These are phyloP conservation scores for Oxalis stricta DNA, from an alignment of 441 rosid genomes.

Conservation along the genomic window DNA sequence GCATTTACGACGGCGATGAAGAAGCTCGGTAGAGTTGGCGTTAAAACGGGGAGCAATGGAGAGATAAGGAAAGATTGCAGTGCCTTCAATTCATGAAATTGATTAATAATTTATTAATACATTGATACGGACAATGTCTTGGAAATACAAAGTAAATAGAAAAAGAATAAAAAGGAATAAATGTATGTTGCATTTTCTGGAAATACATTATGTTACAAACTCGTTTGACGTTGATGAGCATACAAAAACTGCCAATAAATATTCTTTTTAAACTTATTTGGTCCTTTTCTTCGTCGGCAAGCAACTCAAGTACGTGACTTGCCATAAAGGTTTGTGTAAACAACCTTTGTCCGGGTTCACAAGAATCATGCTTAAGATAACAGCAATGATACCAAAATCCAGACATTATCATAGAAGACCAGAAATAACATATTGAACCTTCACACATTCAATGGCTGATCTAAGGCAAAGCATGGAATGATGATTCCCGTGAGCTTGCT, in stretches of 20 bases:
- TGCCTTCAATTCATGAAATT: conserved; percentile 19
- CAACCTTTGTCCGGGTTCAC: conserved; percentile 37
- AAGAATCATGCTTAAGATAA: conserved; percentile 30
- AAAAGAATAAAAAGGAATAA: no score
- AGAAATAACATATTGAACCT: conserved; percentile 35
- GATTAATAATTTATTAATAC: neutral
- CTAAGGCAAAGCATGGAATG: neutral
- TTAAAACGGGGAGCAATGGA: conserved; percentile 45
- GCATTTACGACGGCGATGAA: conserved; percentile 60
- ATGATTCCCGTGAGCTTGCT: conserved; percentile 17
- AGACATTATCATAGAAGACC: conserved; percentile 33
- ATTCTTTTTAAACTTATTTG: no score
- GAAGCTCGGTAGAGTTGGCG: conserved; percentile 60
- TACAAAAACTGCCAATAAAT: no score
- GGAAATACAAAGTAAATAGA: no score
- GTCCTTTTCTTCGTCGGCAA: no score
- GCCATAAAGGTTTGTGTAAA: conserved; percentile 33
- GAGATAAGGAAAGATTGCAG: conserved; percentile 54
- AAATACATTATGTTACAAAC: no score
- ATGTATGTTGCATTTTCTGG: no score
- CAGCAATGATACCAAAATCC: conserved; percentile 31
- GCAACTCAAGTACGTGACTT: conserved; percentile 18
- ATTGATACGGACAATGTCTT: no score
- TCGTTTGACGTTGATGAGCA: no score
- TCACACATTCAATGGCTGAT: conserved; percentile 12